Percentiles rank a stretch among this genome's conserved stretches.
Evolutionary conservation across 2,329 filamentous ascomycete species (phyloP).

Genomic region (Aspergillus neotritici): DNA sequence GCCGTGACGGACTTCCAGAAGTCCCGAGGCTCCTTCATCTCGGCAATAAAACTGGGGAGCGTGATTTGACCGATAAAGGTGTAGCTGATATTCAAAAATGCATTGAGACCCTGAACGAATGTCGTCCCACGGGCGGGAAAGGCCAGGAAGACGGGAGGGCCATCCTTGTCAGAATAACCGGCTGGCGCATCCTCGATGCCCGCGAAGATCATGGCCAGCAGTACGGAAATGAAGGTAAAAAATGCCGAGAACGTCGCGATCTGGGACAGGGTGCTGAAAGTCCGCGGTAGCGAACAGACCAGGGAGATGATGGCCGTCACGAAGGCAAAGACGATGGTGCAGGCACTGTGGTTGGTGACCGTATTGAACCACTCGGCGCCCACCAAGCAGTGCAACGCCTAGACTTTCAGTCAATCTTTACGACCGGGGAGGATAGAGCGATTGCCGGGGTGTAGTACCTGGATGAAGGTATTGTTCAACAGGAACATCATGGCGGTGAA

Average conservation of each 20-base stretch:
- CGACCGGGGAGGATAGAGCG: background rate
- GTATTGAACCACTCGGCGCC: conserved; percentile 87
- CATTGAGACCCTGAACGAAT: conserved; percentile 76
- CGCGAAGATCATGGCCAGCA: conserved; percentile 77
- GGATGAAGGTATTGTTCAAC: conserved; percentile 89
- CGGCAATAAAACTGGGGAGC: conserved; percentile 87
- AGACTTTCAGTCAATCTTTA: background rate
- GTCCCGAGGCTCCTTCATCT: conserved; percentile 76
- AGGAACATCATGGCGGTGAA: conserved; percentile 79
- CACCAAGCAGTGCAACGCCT: conserved; percentile 75
- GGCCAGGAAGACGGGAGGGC: conserved; percentile 62
- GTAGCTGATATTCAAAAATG: conserved; percentile 92
- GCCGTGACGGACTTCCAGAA: conserved; percentile 91
- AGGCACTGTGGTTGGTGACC: conserved; percentile 66
- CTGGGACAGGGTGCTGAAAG: conserved; percentile 73
- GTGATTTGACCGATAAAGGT: conserved; percentile 96
- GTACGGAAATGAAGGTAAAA: conserved; percentile 84
- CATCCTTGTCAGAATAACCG: conserved; percentile 54
- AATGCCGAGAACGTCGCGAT: conserved; percentile 72
- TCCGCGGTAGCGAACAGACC: conserved; percentile 74
- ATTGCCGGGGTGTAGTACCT: conserved; percentile 42
- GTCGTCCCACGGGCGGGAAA: conserved; percentile 65
- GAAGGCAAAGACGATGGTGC: conserved; percentile 74
- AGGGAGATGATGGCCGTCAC: conserved; percentile 71
- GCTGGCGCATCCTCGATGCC: conserved; percentile 70